Evolutionary conservation across 2,329 filamentous ascomycete genomes (phyloP).

Genomic region (Zopfia rhizophila): DNA sequence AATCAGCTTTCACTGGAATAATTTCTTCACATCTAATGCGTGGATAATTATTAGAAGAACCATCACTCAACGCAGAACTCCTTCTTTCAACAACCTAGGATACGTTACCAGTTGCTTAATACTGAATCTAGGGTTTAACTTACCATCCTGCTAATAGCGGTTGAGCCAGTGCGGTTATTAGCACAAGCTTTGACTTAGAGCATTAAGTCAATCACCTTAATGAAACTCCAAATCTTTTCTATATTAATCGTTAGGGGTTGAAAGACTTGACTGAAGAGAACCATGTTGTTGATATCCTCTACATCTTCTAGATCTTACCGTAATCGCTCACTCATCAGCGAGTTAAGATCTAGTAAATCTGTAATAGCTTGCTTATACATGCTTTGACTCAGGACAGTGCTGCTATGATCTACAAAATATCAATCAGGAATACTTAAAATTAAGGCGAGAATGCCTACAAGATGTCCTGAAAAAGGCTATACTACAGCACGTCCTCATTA

Average conservation of each 20-base stretch:
- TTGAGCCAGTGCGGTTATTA: not conserved
- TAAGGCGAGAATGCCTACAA: slow-evolving; percentile 1
- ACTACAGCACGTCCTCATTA: slow-evolving; percentile 1
- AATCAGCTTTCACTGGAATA: too few species aligned
- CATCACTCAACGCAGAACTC: too few species aligned
- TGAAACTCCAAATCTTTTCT: slow-evolving; percentile 12
- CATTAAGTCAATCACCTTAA: not conserved
- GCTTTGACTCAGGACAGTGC: slow-evolving; percentile 6
- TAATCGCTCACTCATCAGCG: slow-evolving; percentile 1
- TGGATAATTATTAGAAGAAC: too few species aligned
- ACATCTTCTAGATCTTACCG: slow-evolving; percentile 1
- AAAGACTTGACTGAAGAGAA: slow-evolving; percentile 4
- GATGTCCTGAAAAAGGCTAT: slow-evolving; percentile 4
- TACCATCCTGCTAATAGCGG: too few species aligned
- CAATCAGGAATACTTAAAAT: too few species aligned
- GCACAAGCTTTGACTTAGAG: slow-evolving; percentile 2
- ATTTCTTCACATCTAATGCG: too few species aligned
- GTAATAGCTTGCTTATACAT: slow-evolving; percentile 3
- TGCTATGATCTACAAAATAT: slow-evolving; percentile 4
- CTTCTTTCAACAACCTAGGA: too few species aligned
- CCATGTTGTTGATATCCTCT: slow-evolving; percentile 2
- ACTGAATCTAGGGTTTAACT: not conserved
- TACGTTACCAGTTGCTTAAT: too few species aligned
- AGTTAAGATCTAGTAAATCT: not conserved
- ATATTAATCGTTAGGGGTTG: slow-evolving; percentile 7